Base-by-base conservation (phyloP, 2,329 filamentous ascomycete genomes). In the Pyricularia pennisetigena region DNA sequence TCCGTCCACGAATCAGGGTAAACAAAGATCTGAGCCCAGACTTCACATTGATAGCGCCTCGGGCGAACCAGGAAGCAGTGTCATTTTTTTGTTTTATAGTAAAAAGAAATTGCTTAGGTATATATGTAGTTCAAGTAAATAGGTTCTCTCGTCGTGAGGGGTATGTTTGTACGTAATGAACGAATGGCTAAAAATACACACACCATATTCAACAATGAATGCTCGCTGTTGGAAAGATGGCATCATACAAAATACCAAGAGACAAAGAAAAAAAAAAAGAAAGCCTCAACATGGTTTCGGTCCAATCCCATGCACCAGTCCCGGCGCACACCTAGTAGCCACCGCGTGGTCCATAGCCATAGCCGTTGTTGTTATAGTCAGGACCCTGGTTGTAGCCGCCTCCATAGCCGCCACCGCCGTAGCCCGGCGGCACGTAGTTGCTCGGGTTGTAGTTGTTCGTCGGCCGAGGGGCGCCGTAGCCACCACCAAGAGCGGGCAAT, bases 401-500 rank as follows among this genome's bases (percentile, higher is more conserved):
- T 32, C 65, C 64, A 28, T 66, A 62, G 12, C 54, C 54, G 32
- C 68, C 68, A 3, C 30, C 32, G 41, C 30, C 32, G 41, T 68
- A 68, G 5, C 30, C 61, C 20, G 32, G 20, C 12, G 65, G 65
- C 7, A 24, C 54, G 16, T 54, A 57, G 7, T 23, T 32, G 26
- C 32, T 24, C 20, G 67, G 32, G 54, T 29, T 62, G 62, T 68
- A 64, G 59, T 20, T 62, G 67, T 61, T 68, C 26, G 28, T 61
- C n/a, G 57, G 32, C 28, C 68, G 54, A 9, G 64, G 64, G 7
- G 61, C 59, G 28, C 65, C 65, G 23, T 64, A 70, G 29, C 71
- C 72, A 4, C 70, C 70, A 26, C 73, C 74, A 5, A 77, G 2
- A 23, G 73, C 71, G 61, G 77, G 76, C 66, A 80, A n/a, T 20